Base-by-base conservation (phyloP, 1,284 basidiomycete species). In the Leccinum solheimii region DNA sequence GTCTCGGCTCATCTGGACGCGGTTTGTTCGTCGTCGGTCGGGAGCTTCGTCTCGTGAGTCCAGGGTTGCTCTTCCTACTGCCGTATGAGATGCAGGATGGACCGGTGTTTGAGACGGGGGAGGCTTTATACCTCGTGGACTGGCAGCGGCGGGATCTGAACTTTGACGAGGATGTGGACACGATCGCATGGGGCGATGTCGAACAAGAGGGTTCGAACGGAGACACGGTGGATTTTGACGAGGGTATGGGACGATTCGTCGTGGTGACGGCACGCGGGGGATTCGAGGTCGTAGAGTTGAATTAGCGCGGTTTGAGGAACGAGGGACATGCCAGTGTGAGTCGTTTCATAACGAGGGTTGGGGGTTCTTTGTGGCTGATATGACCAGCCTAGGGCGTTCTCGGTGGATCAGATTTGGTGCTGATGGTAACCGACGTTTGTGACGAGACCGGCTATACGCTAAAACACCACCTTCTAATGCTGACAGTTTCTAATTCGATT, bases 231-330 rank as follows among this genome's bases (percentile, higher is more conserved):
- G 70, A 74, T 53, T 72, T 72, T 38, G 70, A 72, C n/a, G 70
- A 72, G 55, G 70, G 72, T 1, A 72, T 70, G 63, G 72, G 73
- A 21, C 69, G 73, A 19, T 60, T 75, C 19, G 72, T 74, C 34
- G 70, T 74, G 52, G 67, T 69, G n/a, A 73, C 50, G 16, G 66
- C 56, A 57, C 38, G 51, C 21, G 70, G 72, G 3, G 72, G 69
- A 5, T 70, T 72, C 16, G 73, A 72, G 4, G 66, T 75, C 45
- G 60, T 73, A 3, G 60, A 74, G 27, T 34, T 75, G 50, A 57
- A 58, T 27, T 72, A 59, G 23, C 36, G 10, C 5, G 14, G 6
- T 36, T 23, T 26, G 11, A 36, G 13, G 13, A 23, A 43, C 34
- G n/a, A 9, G 43, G 16, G 27, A 40, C 19, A 10, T 43, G n/a